A percentile compares a stretch with the other conserved stretches of the same genome.
phyloP scores from a whole-genome alignment of 352 stramenopile genomes.

The Albugo candida region DNA sequence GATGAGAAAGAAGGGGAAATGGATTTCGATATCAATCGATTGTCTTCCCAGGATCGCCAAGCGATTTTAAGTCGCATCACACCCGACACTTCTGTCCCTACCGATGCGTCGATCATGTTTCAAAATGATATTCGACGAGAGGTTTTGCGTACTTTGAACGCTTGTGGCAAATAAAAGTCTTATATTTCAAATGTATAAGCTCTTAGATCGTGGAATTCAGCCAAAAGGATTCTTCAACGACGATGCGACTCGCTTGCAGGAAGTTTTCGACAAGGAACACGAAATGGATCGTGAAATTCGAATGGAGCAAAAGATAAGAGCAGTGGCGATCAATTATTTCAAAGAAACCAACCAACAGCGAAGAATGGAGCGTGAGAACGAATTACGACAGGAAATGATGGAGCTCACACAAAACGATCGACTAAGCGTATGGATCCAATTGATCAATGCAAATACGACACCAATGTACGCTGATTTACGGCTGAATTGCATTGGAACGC shows the following conservation, averaged over 20 bases:
- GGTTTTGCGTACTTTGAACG: conserved; percentile 8
- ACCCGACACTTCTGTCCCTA: conserved; percentile 37
- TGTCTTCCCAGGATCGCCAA: conserved; percentile 37
- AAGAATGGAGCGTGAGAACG: conserved; percentile 36
- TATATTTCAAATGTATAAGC: conserved; percentile 11
- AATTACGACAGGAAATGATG: conserved; percentile 55
- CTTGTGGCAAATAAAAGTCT: background rate
- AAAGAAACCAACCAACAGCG: conserved; percentile 52
- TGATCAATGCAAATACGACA: conserved; percentile 32
- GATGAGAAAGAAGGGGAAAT: conserved; percentile 24
- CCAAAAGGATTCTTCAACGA: conserved; percentile 75
- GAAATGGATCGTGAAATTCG: conserved; percentile 35
- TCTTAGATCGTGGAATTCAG: conserved; percentile 69
- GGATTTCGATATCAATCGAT: conserved; percentile 39
- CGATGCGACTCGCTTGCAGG: conserved; percentile 52
- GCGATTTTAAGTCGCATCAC: conserved; percentile 47
- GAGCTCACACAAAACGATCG: conserved; percentile 40
- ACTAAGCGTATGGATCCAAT: conserved; percentile 51
- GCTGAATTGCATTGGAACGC: conserved; percentile 25
- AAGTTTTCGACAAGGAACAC: conserved; percentile 62
- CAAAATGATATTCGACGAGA: conserved; percentile 72
- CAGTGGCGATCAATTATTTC: conserved; percentile 54
- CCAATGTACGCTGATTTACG: conserved; percentile 30
- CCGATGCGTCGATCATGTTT: conserved; percentile 45
- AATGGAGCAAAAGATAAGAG: conserved; percentile 42